phyloP scores from a whole-genome alignment of 2,329 filamentous ascomycete genomes.

The Fusarium buxicola region DNA sequence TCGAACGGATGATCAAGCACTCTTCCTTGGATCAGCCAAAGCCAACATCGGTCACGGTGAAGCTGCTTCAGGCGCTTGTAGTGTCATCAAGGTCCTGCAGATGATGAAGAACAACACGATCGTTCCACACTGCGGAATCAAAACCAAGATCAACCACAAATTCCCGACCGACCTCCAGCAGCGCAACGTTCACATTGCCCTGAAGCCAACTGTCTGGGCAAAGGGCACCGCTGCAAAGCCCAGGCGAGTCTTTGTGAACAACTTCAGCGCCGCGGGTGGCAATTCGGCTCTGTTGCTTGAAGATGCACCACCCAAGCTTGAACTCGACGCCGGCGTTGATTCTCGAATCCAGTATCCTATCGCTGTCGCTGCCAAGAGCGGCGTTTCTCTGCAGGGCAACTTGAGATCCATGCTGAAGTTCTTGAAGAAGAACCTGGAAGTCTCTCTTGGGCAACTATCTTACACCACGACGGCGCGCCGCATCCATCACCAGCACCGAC shows the following conservation, averaged over 20 bases:
- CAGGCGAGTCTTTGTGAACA: conserved; percentile 69
- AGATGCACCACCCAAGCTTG: conserved; percentile 54
- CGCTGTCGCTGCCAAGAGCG: conserved; percentile 22
- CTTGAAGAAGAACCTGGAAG: conserved; percentile 40
- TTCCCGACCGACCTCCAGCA: conserved; percentile 56
- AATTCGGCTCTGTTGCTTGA: conserved; percentile 76
- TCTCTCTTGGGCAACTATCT: conserved; percentile 61
- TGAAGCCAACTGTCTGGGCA: conserved; percentile 62
- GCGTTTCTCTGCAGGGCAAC: conserved; percentile 24
- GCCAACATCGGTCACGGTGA: conserved; percentile 75
- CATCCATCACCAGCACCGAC: conserved; percentile 57
- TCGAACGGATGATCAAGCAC: conserved; percentile 15
- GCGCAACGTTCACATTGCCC: conserved; percentile 64
- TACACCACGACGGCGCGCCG: conserved; percentile 52
- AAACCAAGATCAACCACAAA: conserved; percentile 58
- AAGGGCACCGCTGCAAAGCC: conserved; percentile 51
- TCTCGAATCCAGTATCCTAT: conserved; percentile 20
- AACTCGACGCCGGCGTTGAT: conserved; percentile 57
- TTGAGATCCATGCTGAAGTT: conserved; percentile 21
- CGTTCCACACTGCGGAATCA: conserved; percentile 65
- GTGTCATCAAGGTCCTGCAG: conserved; percentile 66
- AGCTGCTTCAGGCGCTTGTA: conserved; percentile 66
- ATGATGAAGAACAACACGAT: conserved; percentile 62
- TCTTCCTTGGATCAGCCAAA: conserved; percentile 74
- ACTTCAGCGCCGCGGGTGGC: conserved; percentile 77